Base-by-base conservation (phyloP, 139 green algal species). In the Dunaliella sp. region DNA sequence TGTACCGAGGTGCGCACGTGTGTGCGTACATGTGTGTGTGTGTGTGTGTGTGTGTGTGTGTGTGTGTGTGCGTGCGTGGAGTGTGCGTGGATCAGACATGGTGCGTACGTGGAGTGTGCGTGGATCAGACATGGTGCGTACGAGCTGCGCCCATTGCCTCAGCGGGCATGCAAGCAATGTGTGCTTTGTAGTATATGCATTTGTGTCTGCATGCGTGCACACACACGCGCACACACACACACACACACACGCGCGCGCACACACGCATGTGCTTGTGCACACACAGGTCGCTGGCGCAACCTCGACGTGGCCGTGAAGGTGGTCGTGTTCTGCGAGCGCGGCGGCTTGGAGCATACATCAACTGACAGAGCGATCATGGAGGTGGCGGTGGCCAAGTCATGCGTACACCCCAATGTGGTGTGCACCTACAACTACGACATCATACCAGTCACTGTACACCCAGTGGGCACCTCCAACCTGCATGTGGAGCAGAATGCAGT, bases 221-320 rank as follows among this genome's bases (percentile, higher is more conserved):
- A n/a, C n/a, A n/a, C n/a, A n/a, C n/a, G n/a, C n/a, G n/a, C n/a
- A n/a, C n/a, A n/a, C n/a, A n/a, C n/a, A n/a, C n/a, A n/a, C n/a
- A n/a, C n/a, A n/a, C n/a, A n/a, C n/a, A n/a, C n/a, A n/a, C n/a
- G n/a, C n/a, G n/a, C n/a, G n/a, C n/a, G n/a, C n/a, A n/a, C n/a
- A n/a, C n/a, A n/a, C n/a, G n/a, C n/a, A n/a, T n/a, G n/a, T n/a
- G n/a, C n/a, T n/a, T n/a, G n/a, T n/a, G n/a, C n/a, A n/a, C n/a
- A n/a, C 31, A 34, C 76, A 81, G 76, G 76, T 12, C 76, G 76
- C n/a, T 81, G 76, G 76, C 76, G 76, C n/a, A 81, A 81, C n/a
- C 76, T 81, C 1, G 76, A 81, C 37, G 76, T 81, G 76, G 76
- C 76, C n/a, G 76, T 81, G n/a, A 81, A 81, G 31, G 34, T 34